Conservation (phyloP, 345 rosid species). For the Hypericum perforatum region DNA sequence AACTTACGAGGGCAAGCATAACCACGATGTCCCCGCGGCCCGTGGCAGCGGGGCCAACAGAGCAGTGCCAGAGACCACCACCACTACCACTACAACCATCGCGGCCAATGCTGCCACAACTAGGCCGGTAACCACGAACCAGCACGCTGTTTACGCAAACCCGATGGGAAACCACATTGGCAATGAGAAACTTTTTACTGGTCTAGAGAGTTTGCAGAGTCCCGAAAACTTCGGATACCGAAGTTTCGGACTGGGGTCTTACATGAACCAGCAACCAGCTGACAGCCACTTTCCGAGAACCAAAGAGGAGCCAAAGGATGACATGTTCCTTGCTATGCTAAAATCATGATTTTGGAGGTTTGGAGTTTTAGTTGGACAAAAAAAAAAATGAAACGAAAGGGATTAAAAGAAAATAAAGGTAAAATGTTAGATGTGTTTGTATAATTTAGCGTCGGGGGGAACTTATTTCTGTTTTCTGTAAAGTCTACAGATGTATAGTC, state of each 20-base stretch:
- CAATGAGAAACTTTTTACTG: slow-evolving; percentile 18
- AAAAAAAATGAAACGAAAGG: too few species aligned
- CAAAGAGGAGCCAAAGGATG: slow-evolving; percentile 70
- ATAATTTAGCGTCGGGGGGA: too few species aligned
- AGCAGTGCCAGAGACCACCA: slow-evolving; percentile 19
- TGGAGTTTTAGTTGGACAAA: too few species aligned
- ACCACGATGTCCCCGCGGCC: slow-evolving; percentile 77
- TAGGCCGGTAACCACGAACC: slow-evolving; percentile 22
- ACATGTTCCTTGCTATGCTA: slow-evolving; percentile 35
- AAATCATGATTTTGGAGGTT: too few species aligned
- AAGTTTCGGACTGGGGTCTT: slow-evolving; percentile 34
- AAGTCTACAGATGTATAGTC: too few species aligned
- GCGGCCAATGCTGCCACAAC: slow-evolving; percentile 9
- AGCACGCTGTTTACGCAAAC: background rate
- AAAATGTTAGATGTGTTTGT: too few species aligned
- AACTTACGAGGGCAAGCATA: slow-evolving; percentile 89
- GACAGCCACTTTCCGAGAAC: slow-evolving; percentile 34
- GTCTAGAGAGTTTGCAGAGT: slow-evolving; percentile 38
- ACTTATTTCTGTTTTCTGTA: too few species aligned
- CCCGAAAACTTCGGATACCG: slow-evolving; percentile 27
- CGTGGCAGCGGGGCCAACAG: slow-evolving; percentile 54
- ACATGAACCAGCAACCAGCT: slow-evolving; percentile 26
- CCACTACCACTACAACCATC: slow-evolving; percentile 4
- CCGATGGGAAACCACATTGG: background rate
- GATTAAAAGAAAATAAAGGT: too few species aligned